A percentile compares a stretch with the other conserved stretches of the same genome.
Conservation (phyloP, 1,139 yeast species). For the Saccharomyces hybrid region DNA sequence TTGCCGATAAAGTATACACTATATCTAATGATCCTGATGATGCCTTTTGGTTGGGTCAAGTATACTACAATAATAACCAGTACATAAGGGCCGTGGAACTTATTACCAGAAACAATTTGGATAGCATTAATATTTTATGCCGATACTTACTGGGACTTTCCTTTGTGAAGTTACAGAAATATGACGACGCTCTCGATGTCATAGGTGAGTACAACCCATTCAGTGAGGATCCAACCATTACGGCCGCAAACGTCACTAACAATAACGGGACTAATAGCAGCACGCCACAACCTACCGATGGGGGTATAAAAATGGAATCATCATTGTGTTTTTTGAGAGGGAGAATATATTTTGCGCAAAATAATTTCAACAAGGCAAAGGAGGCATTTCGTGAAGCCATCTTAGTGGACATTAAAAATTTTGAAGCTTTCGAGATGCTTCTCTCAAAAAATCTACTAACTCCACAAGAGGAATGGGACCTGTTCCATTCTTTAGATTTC, state of each 20-base stretch:
- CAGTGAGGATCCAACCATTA: conserved; percentile 4
- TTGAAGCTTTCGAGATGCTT: conserved; percentile 82
- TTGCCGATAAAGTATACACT: conserved; percentile 84
- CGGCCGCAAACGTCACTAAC: conserved; percentile 18
- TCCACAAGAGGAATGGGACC: conserved; percentile 83
- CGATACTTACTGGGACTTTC: conserved; percentile 77
- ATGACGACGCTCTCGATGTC: conserved; percentile 85
- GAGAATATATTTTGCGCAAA: conserved; percentile 70
- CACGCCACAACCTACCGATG: conserved; percentile 37
- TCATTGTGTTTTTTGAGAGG: conserved; percentile 86
- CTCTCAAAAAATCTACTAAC: conserved; percentile 67
- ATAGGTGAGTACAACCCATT: conserved; percentile 83
- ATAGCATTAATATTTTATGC: conserved; percentile 55
- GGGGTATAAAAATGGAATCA: conserved; percentile 78
- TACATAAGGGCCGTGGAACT: conserved; percentile 73
- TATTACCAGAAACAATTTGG: conserved; percentile 35
- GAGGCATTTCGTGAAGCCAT: conserved; percentile 86
- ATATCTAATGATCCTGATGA: conserved; percentile 76
- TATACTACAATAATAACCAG: conserved; percentile 61
- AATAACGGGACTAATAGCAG: conserved; percentile 7
- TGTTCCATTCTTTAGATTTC: conserved; percentile 54
- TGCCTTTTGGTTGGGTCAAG: conserved; percentile 96
- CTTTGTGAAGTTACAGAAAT: conserved; percentile 60
- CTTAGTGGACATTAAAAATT: conserved; percentile 81
- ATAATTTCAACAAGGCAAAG: conserved; percentile 79